Conservation (phyloP, 2,329 filamentous ascomycete species). For the Blastomyces gilchristii region DNA sequence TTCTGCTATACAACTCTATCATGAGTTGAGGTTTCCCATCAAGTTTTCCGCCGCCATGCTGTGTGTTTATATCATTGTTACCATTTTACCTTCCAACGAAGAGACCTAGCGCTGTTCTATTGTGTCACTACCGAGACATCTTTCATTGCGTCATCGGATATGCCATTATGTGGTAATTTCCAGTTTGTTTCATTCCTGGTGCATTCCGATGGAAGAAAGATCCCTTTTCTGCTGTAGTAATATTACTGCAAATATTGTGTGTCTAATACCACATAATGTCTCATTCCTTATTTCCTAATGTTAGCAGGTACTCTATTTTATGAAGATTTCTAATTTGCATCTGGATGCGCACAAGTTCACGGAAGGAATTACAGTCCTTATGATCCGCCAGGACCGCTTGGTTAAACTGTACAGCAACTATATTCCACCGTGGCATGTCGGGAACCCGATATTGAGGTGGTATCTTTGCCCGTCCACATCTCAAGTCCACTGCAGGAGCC, state of each 20-base stretch:
- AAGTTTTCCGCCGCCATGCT: not conserved
- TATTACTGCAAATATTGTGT: conserved; percentile 3
- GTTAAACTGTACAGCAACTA: not conserved
- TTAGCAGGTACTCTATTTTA: not conserved
- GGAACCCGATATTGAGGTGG: not conserved
- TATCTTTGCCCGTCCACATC: not conserved
- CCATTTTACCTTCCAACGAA: not conserved
- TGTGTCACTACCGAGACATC: not conserved
- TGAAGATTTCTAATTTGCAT: not conserved
- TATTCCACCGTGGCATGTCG: not conserved
- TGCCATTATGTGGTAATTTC: not conserved
- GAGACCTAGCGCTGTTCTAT: not conserved
- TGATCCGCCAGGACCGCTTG: not conserved
- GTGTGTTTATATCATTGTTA: not conserved
- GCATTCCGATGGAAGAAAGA: not conserved
- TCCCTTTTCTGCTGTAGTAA: not conserved
- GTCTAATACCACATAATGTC: not conserved
- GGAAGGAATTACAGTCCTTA: not conserved
- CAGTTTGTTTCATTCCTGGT: not conserved
- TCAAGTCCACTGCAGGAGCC: not conserved
- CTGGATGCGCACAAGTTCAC: not conserved
- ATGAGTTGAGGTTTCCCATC: not conserved
- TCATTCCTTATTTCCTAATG: not conserved
- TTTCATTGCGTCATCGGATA: not conserved
- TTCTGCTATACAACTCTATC: not conserved